Evolutionary conservation across 1,284 basidiomycete species (phyloP), one percentile per base, ranked within the genome.

Genomic region (Schizophyllum commune): DNA sequence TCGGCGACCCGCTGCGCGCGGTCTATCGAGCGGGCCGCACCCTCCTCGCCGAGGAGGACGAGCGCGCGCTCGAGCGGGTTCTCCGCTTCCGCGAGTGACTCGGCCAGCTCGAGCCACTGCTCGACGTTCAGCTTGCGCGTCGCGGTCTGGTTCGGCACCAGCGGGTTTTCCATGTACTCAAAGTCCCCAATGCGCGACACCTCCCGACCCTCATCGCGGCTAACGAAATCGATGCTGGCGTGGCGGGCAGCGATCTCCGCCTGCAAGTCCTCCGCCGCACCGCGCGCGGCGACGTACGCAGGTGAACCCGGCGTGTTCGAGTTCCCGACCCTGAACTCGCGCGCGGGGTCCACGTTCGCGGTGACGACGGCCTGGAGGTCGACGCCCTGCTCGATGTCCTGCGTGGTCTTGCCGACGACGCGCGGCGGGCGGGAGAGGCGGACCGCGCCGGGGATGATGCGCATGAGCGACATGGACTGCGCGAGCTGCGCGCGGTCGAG

Each of bases 381-480:
- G 33, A 75, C 65, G 47, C 73, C 74, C 56, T 70, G 61, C 21
- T 70, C 67, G 11, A 69, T 61, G 20, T 53, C 33, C 54, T 61
- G 32, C 20, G 70, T 62, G 17, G 32, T 47, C 39, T 47, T 47
- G 39, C 65, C 65, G 5, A 66, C 65, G 33, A 64, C 63, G 56
- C 58, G 60, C n/a, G 65, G 65, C 22, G 64, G 61, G 20, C 27
- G 0, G 8, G 5, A 0, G n/a, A 63, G 19, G 15, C 33, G 13
- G 21, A 61, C 51, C 11, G 19, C 19, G 13, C 17, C 5, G n/a
- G 21, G 32, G 5, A 33, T 8, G 34, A 61, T 61, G 8, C 65
- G 65, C 60, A 66, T 27, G 53, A 59, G 58, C 32, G 62, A 52
- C 20, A 63, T 61, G 32, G 63, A 53, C 32, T 58, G 32, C 20